Evolutionary conservation across 768 basidiomycete genomes (phyloP).

Genomic region (Plicaturopsis crispa): DNA sequence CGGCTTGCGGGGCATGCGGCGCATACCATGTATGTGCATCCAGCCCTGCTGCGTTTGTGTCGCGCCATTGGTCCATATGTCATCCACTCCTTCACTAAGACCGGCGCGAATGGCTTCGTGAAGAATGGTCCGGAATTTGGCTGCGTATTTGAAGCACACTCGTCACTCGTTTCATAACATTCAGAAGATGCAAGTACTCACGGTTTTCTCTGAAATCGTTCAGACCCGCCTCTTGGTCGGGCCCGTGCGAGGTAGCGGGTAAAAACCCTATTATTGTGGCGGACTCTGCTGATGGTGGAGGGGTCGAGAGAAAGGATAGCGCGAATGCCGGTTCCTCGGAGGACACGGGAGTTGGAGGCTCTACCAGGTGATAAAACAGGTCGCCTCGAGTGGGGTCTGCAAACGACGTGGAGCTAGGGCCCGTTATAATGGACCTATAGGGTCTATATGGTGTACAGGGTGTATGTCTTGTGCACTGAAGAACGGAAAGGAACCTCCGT

Average conservation of each 20-base stretch:
- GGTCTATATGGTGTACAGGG: too few species aligned
- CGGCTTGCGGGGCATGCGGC: not conserved
- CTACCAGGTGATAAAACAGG: conserved; percentile 61
- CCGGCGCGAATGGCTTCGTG: conserved; percentile 52
- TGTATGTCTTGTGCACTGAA: too few species aligned
- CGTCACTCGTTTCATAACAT: too few species aligned
- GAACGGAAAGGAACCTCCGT: too few species aligned
- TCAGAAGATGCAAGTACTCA: too few species aligned
- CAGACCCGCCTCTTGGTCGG: conserved; percentile 39
- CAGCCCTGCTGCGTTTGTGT: conserved; percentile 66
- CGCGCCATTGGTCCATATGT: conserved; percentile 58
- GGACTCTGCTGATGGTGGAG: conserved; percentile 38
- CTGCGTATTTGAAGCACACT: too few species aligned
- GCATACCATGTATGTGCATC: conserved; percentile 73
- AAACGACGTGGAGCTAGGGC: too few species aligned
- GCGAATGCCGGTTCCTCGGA: conserved; percentile 45
- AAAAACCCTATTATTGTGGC: conserved; percentile 62
- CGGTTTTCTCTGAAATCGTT: conserved; percentile 71
- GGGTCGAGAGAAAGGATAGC: conserved; percentile 49
- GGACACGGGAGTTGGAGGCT: conserved; percentile 43
- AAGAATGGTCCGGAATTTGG: conserved; percentile 48
- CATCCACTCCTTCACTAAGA: conserved; percentile 52
- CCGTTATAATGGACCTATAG: too few species aligned
- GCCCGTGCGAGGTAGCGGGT: conserved; percentile 35
- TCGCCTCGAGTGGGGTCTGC: conserved; percentile 56